These are phyloP conservation scores for Rubus parviflorus DNA, from an alignment of 306 rosid genomes.

Conservation along the genomic window DNA sequence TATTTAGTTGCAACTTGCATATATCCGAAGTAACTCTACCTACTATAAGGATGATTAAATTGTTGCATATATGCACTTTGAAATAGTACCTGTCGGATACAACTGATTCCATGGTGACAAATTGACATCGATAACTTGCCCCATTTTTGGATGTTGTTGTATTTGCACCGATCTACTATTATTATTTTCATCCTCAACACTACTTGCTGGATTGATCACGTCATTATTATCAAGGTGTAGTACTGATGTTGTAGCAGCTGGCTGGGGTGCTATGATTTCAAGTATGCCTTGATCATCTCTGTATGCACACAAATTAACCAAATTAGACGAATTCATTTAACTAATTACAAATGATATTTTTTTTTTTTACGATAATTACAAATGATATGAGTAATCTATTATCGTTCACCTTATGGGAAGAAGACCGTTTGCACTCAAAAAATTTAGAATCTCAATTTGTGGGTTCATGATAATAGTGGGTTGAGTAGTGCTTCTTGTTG, in stretches of 20 bases:
- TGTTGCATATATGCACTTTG: neutral
- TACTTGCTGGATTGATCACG: constrained; percentile 9
- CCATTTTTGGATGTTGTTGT: constrained; percentile 23
- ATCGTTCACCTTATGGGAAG: constrained; percentile 38
- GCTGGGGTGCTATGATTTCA: constrained; percentile 6
- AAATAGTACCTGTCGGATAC: constrained; percentile 28
- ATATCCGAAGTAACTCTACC: neutral
- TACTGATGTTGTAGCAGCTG: neutral
- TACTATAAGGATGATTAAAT: neutral
- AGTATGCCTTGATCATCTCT: constrained; percentile 31
- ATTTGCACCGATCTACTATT: neutral
- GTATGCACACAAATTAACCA: neutral
- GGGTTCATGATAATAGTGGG: constrained; percentile 26
- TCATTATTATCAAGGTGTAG: constrained; percentile 24
- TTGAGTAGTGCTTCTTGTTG: constrained; percentile 27
- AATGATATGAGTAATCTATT: neutral
- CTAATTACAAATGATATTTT: neutral
- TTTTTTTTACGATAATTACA: neutral
- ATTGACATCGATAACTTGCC: constrained; percentile 34
- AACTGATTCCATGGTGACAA: constrained; percentile 42
- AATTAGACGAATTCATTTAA: neutral
- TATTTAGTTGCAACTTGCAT: neutral
- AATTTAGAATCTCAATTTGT: constrained; percentile 38
- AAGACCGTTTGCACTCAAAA: constrained; percentile 39
- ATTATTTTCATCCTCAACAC: constrained; percentile 15